These are phyloP conservation scores for Gracilaria gracilis DNA, from an alignment of 23 red algal species.

Conservation along the genomic window DNA sequence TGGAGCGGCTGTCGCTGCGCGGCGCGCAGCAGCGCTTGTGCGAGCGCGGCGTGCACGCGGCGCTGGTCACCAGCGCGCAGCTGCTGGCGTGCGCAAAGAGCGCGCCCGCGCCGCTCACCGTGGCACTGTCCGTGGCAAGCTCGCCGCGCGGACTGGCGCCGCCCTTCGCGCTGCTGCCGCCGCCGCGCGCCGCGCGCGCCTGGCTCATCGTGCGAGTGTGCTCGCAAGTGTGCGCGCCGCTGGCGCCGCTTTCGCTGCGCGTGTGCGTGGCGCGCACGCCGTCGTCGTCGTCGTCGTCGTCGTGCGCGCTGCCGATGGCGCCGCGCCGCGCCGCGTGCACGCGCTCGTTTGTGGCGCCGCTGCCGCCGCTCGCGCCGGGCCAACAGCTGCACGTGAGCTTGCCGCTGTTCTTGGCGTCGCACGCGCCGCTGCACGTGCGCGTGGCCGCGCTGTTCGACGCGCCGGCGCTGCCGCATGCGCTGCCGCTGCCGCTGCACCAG, in stretches of 20 bases:
- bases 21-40: not conserved
- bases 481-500: not conserved
- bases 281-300: not conserved
- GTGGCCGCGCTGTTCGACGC: not conserved
- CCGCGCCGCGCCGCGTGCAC: not conserved
- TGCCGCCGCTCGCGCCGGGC: not conserved
- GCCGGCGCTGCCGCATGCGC: not conserved
- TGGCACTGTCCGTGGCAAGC: not conserved
- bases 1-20: conserved; percentile 6
- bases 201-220: no score
- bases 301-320: not conserved
- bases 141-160: not conserved
- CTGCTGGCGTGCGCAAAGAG: no score
- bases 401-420: not conserved
- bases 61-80: no score
- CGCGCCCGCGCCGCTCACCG: not conserved
- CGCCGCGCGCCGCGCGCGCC: not conserved
- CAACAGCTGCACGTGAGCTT: not conserved
- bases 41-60: no score
- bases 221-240: not conserved
- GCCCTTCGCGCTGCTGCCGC: not conserved
- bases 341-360: not conserved
- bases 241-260: not conserved
- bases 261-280: not conserved
- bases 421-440: conserved; percentile 14